Conservation (phyloP, 371 early-diverging fungal genomes). For the Mortierella sp. region DNA sequence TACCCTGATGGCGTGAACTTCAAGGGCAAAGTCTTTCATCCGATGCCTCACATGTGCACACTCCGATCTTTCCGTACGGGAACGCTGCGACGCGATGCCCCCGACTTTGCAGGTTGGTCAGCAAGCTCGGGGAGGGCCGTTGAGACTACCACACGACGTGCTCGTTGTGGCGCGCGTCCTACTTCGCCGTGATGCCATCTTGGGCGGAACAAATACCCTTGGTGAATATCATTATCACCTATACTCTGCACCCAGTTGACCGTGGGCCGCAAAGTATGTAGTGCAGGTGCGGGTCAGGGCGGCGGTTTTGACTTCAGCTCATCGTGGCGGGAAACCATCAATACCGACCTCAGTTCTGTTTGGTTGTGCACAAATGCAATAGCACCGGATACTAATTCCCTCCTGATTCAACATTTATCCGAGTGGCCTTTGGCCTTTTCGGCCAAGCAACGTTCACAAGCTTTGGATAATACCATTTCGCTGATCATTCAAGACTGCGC, state of each 20-base stretch:
- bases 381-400: background rate
- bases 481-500: too few species aligned
- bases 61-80: background rate
- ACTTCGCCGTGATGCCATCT: background rate
- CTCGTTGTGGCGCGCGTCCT: constrained; percentile 8
- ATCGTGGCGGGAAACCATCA: constrained; percentile 7
- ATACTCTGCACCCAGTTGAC: constrained; percentile 1
- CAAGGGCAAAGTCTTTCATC: background rate
- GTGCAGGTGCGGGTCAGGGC: constrained; percentile 5
- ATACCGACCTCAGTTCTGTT: background rate
- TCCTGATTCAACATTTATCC: too few species aligned
- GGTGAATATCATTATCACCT: constrained; percentile 10
- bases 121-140: constrained; percentile 2
- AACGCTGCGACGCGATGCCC: constrained; percentile 1
- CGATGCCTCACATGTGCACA: too few species aligned
- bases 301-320: constrained; percentile 8
- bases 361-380: too few species aligned
- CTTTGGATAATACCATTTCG: too few species aligned
- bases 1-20: too few species aligned
- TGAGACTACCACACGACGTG: constrained; percentile 9
- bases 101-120: constrained; percentile 6
- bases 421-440: too few species aligned
- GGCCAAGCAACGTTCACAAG: too few species aligned
- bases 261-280: constrained; percentile 6
- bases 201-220: constrained; percentile 1